Evolutionary conservation across 768 basidiomycete species (phyloP).

Genomic region (Punctularia strigosozonata): DNA sequence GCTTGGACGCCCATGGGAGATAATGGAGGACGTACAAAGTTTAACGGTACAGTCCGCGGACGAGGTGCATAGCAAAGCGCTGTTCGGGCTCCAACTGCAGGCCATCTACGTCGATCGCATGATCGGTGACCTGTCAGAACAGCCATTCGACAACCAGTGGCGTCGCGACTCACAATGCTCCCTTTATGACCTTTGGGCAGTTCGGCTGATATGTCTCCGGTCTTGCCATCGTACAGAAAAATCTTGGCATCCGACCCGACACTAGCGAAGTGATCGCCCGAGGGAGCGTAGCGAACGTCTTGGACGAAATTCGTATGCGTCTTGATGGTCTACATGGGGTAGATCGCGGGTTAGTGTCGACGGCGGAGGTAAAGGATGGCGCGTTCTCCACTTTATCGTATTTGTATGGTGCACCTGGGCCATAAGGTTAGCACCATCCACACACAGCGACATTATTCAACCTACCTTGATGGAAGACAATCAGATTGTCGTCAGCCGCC

Average conservation of each 20-base stretch:
- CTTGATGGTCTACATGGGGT: conserved; percentile 54
- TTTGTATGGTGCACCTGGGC: conserved; percentile 72
- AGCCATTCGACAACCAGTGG: background rate
- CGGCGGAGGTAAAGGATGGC: background rate
- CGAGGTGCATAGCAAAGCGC: conserved; percentile 64
- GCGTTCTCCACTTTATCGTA: conserved; percentile 53
- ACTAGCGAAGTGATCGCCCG: conserved; percentile 76
- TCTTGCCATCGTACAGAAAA: conserved; percentile 86
- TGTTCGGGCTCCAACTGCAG: conserved; percentile 72
- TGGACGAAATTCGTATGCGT: conserved; percentile 90
- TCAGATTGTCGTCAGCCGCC: conserved; percentile 69
- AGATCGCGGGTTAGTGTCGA: background rate
- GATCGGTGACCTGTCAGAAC: background rate
- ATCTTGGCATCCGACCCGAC: conserved; percentile 83
- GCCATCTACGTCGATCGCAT: conserved; percentile 39
- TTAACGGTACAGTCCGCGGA: conserved; percentile 83
- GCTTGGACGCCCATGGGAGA: background rate
- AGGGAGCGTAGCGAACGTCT: conserved; percentile 73
- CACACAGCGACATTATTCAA: background rate
- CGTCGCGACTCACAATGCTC: conserved; percentile 44
- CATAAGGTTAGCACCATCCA: background rate
- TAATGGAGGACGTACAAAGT: conserved; percentile 44
- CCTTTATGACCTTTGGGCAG: conserved; percentile 65
- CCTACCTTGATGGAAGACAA: conserved; percentile 74
- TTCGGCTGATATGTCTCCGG: conserved; percentile 66